A percentile compares a stretch with the other conserved stretches of the same genome.
phyloP scores from a whole-genome alignment of 495 filamentous ascomycete genomes.

The Recurvomyces mirabilis region DNA sequence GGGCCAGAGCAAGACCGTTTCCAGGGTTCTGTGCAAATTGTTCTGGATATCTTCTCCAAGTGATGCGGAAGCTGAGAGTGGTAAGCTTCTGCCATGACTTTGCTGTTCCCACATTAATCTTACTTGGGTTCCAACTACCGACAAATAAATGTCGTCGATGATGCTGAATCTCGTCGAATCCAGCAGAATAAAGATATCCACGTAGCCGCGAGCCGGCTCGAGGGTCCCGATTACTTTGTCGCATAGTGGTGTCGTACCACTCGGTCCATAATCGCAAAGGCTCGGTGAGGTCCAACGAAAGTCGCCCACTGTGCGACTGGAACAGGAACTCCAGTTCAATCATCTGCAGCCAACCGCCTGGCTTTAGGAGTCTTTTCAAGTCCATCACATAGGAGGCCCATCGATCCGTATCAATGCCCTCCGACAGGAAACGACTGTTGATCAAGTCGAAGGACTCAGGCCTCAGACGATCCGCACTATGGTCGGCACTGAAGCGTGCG shows the following conservation, averaged over 20 bases:
- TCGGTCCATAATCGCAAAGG: conserved; percentile 25
- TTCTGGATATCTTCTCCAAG: background rate
- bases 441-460: conserved; percentile 75
- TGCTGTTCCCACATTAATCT: background rate
- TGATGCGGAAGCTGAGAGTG: background rate
- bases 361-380: conserved; percentile 54
- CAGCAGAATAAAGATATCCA: conserved; percentile 6
- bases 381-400: conserved; percentile 76
- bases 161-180: conserved; percentile 11
- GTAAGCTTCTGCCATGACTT: background rate
- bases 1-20: conserved; percentile 11
- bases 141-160: conserved; percentile 4
- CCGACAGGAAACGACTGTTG: conserved; percentile 69
- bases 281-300: conserved; percentile 39
- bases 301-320: conserved; percentile 80
- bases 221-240: conserved; percentile 22
- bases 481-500: conserved; percentile 14
- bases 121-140: conserved; percentile 22
- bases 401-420: conserved; percentile 62
- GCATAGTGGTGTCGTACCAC: conserved; percentile 22
- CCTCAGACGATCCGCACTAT: conserved; percentile 19
- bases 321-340: conserved; percentile 78
- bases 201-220: conserved; percentile 23
- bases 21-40: conserved; percentile 4
- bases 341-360: conserved; percentile 83